Percentiles rank a stretch among this genome's conserved stretches.
phyloP scores from a whole-genome alignment of 352 stramenopile species.

The Phytophthora fragariaefolia region DNA sequence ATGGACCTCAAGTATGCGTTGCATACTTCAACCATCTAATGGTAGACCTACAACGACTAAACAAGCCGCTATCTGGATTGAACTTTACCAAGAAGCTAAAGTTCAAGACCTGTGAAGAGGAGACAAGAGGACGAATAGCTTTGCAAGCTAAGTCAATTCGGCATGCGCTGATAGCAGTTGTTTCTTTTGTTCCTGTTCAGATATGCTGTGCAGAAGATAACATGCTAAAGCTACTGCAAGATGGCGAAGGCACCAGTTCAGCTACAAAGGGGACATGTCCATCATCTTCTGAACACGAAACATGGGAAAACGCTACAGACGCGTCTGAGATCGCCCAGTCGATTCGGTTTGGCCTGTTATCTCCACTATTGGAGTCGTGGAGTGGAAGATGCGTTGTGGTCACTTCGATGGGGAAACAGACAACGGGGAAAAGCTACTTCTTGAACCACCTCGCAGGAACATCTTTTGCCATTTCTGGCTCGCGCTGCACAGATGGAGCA shows the following conservation, averaged over 20 bases:
- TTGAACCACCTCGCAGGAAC: conserved; percentile 73
- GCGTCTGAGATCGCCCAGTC: conserved; percentile 52
- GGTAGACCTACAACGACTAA: conserved; percentile 48
- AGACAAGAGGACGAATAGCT: background rate
- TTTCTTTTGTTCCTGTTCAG: conserved; percentile 74
- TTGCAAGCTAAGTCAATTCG: conserved; percentile 6
- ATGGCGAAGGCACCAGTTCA: conserved; percentile 37
- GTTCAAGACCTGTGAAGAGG: conserved; percentile 14
- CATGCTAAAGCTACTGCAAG: conserved; percentile 50
- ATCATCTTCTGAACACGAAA: background rate
- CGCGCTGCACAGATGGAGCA: conserved; percentile 45
- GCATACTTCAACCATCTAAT: conserved; percentile 52
- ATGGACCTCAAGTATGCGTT: background rate
- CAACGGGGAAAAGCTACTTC: conserved; percentile 81
- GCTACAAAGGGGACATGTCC: background rate
- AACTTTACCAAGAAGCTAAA: conserved; percentile 17
- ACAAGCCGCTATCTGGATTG: conserved; percentile 34
- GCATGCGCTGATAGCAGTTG: conserved; percentile 21
- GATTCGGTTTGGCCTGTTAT: conserved; percentile 46
- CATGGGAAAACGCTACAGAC: conserved; percentile 15
- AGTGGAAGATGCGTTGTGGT: conserved; percentile 32
- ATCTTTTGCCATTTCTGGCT: conserved; percentile 63
- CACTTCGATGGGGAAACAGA: conserved; percentile 62
- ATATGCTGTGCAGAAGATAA: conserved; percentile 75
- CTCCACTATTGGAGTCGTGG: conserved; percentile 42